Evolutionary conservation across 2,329 filamentous ascomycete genomes (phyloP).

Genomic region (Esteya vermicola): DNA sequence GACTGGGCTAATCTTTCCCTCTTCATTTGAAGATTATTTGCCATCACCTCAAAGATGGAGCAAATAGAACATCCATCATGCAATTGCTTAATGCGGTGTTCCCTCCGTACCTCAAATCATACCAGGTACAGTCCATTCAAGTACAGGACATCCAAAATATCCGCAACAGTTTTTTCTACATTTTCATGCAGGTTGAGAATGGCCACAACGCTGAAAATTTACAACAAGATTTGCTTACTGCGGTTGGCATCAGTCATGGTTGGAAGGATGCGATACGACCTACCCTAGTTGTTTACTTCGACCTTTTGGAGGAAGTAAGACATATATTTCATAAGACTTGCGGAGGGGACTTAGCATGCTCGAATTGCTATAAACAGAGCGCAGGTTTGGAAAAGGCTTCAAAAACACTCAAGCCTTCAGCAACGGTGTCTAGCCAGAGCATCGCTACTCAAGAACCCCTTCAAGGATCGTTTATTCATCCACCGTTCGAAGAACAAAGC

Average conservation of each 20-base stretch:
- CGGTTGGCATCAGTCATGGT: slow-evolving; percentile 2
- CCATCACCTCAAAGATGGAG: slow-evolving; percentile 5
- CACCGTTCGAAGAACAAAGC: neutral
- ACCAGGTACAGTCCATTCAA: slow-evolving; percentile 6
- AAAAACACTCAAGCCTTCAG: slow-evolving; percentile 8
- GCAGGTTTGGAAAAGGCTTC: too few species aligned
- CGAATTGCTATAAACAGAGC: too few species aligned
- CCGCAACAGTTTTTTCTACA: slow-evolving; percentile 5
- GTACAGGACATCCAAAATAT: slow-evolving; percentile 3
- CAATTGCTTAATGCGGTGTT: slow-evolving; percentile 11
- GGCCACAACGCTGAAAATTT: neutral
- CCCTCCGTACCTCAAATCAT: slow-evolving; percentile 10
- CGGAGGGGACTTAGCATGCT: too few species aligned
- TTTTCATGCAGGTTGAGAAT: slow-evolving; percentile 1
- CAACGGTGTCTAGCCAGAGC: slow-evolving; percentile 2
- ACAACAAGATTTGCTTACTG: neutral
- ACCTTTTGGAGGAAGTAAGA: neutral
- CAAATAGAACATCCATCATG: slow-evolving; percentile 4
- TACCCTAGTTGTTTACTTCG: slow-evolving; percentile 5
- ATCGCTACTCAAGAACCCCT: slow-evolving; percentile 1
- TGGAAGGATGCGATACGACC: slow-evolving; percentile 6
- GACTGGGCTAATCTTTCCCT: too few species aligned
- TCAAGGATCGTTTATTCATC: slow-evolving; percentile 4
- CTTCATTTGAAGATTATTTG: slow-evolving; percentile 4
- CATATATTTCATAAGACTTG: neutral